These are phyloP conservation scores for Eucalyptus polyanthemos DNA, from an alignment of 345 rosid species.

Conservation along the genomic window DNA sequence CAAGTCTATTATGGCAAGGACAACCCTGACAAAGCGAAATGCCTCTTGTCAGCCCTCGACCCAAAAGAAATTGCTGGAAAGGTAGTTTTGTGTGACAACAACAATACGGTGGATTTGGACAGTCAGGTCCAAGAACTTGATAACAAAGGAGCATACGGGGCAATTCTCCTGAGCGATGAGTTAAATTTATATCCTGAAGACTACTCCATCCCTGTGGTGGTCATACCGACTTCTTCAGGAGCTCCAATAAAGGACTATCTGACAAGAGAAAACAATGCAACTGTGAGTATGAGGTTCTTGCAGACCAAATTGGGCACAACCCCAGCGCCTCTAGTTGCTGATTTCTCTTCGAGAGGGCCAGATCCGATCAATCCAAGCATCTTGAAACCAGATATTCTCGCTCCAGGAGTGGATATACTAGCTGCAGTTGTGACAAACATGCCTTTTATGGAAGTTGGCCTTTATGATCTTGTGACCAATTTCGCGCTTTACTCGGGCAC, in stretches of 20 bases:
- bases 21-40: background rate
- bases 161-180: no score
- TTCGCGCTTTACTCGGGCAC: constrained; percentile 1
- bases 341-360: constrained; percentile 58
- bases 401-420: constrained; percentile 9
- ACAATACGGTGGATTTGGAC: no score
- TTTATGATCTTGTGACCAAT: no score
- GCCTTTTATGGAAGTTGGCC: background rate
- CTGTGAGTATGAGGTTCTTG: constrained; percentile 1
- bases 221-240: no score
- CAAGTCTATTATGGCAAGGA: constrained; percentile 5
- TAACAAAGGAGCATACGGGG: no score
- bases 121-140: no score
- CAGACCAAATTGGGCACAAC: constrained; percentile 4
- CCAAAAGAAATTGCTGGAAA: constrained; percentile 4
- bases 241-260: no score
- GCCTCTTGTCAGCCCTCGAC: constrained; percentile 1
- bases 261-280: no score
- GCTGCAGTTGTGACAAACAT: constrained; percentile 6
- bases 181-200: no score
- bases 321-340: constrained; percentile 51
- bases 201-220: no score
- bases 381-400: constrained; percentile 30
- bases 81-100: background rate
- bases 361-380: constrained; percentile 20